These are phyloP conservation scores for Pseudozyma sp. DNA, from an alignment of 1,284 basidiomycete species.

Conservation along the genomic window DNA sequence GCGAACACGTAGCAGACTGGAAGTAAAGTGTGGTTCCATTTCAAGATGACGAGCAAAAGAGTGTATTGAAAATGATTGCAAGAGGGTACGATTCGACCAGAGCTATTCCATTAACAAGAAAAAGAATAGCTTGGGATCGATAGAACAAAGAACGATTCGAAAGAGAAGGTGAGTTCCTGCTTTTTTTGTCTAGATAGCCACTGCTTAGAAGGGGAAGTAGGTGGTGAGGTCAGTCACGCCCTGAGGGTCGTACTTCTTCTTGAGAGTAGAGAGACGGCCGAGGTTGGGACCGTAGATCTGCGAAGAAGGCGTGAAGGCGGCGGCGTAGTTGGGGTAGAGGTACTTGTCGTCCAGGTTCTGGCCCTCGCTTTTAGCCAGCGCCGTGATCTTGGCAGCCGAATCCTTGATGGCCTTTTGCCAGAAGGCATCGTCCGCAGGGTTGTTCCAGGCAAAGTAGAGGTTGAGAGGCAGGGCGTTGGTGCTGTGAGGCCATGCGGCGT, in stretches of 20 bases:
- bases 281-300: conserved; percentile 48
- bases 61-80: too few relatives aligned
- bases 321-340: conserved; percentile 61
- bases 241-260: conserved; percentile 45
- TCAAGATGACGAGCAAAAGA: too few relatives aligned
- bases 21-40: too few relatives aligned
- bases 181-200: too few relatives aligned
- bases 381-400: conserved; percentile 34
- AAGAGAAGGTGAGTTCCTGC: too few relatives aligned
- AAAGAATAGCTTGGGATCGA: too few relatives aligned
- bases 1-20: too few relatives aligned
- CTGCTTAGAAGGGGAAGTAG: conserved; percentile 49
- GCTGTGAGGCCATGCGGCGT: conserved; percentile 50
- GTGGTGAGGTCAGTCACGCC: conserved; percentile 57
- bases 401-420: conserved; percentile 44
- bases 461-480: conserved; percentile 55
- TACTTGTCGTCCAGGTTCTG: conserved; percentile 50
- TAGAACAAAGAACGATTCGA: too few relatives aligned
- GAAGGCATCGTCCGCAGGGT: conserved; percentile 50
- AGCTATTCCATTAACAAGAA: too few relatives aligned
- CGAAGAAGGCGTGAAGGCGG: conserved; percentile 33
- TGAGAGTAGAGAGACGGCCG: conserved; percentile 34
- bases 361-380: conserved; percentile 46
- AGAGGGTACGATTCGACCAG: too few relatives aligned
- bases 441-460: conserved; percentile 57